Evolutionary conservation across 1,139 yeast species (phyloP).

Genomic region (Candida glucosophila): DNA sequence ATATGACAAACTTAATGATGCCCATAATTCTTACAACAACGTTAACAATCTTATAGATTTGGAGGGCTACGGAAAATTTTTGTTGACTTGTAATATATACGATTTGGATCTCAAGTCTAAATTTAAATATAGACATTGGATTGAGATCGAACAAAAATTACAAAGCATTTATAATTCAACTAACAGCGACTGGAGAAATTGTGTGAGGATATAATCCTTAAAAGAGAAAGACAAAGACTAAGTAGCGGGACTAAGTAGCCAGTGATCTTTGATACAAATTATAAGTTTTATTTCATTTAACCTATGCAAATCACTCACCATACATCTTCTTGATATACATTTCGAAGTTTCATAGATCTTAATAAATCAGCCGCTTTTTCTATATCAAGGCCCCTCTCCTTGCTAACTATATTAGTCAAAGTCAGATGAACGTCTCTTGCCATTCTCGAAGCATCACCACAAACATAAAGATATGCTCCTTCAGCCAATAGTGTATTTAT

Average conservation of each 20-base stretch:
- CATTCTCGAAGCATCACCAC: constrained; percentile 96
- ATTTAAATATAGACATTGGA: constrained; percentile 35
- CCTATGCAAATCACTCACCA: constrained; percentile 62
- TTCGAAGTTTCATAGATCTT: constrained; percentile 74
- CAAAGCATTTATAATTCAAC: constrained; percentile 26
- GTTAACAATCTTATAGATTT: constrained; percentile 22
- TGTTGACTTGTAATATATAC: constrained; percentile 31
- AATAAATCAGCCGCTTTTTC: constrained; percentile 71
- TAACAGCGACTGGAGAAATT: constrained; percentile 30
- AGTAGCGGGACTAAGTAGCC: too few species aligned
- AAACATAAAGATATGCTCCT: constrained; percentile 88
- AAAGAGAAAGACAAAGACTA: too few species aligned
- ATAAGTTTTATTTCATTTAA: not conserved
- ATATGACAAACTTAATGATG: constrained; percentile 19
- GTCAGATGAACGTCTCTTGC: constrained; percentile 90
- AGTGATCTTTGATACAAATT: too few species aligned
- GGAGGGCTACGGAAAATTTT: constrained; percentile 18
- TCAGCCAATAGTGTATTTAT: constrained; percentile 52
- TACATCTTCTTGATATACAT: constrained; percentile 94
- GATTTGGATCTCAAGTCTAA: constrained; percentile 38
- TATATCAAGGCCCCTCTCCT: constrained; percentile 48
- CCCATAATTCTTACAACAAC: constrained; percentile 28
- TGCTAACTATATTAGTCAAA: constrained; percentile 52
- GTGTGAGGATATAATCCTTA: too few species aligned
- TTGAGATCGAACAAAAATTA: constrained; percentile 26